phyloP scores from a whole-genome alignment of 2,329 filamentous ascomycete genomes.

The Dothidotthia symphoricarpi region DNA sequence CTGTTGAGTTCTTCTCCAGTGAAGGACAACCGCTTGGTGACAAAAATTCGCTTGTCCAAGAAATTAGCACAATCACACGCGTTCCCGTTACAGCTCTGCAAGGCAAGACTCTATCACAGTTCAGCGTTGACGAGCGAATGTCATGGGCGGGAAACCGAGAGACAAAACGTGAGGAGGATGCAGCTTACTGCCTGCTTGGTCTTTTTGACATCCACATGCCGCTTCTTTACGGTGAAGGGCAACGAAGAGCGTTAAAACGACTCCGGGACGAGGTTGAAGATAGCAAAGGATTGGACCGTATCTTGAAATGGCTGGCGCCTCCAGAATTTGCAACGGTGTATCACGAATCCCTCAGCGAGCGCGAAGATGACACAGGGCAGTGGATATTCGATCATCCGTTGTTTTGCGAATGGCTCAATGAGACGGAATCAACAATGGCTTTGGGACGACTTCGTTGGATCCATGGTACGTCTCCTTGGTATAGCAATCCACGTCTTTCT shows the following conservation, averaged over 20 bases:
- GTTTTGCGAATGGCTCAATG: background rate
- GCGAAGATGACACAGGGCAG: background rate
- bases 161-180: constrained; percentile 21
- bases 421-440: too few relatives aligned
- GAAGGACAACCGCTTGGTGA: constrained; percentile 7
- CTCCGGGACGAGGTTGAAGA: too few relatives aligned
- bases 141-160: constrained; percentile 22
- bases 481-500: too few relatives aligned
- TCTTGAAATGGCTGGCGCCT: background rate
- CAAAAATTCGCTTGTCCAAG: constrained; percentile 6
- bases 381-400: background rate
- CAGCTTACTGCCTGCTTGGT: constrained; percentile 16
- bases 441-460: too few relatives aligned
- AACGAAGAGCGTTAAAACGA: too few relatives aligned
- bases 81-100: constrained; percentile 11
- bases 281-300: too few relatives aligned
- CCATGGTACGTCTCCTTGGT: too few relatives aligned
- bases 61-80: constrained; percentile 8
- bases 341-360: background rate
- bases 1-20: constrained; percentile 14
- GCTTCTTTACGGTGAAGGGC: too few relatives aligned
- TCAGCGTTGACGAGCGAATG: constrained; percentile 15
- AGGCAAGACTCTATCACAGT: constrained; percentile 1
- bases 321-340: background rate
- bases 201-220: constrained; percentile 8